Evolutionary conservation across 164 flowering plant genomes (phyloP), one percentile per base, ranked within the genome.

Genomic region (Nymphaea colorata): DNA sequence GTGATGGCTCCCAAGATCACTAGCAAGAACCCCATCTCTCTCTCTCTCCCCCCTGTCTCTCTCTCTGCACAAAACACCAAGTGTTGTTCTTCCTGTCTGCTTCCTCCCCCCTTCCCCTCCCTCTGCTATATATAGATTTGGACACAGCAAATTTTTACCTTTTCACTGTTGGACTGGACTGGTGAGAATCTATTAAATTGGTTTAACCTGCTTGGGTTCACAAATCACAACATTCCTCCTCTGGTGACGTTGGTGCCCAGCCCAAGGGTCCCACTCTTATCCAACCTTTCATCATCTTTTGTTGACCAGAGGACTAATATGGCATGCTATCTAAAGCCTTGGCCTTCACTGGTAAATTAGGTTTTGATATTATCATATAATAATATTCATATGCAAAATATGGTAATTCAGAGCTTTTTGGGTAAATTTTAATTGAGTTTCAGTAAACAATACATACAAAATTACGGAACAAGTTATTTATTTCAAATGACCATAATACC

Each of bases 21-120:
- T 67, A 81, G 43, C 65, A 85, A 79, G 71, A 81, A 78, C 57
- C 84, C 88, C 97, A 89, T 89, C 81, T 81, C 74, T 51, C 14
- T 51, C 57, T 51, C 57, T 51, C 57, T 51, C 57, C 5, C 57
- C 36, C 14, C 57, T 51, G 3, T 47, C 55, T 47, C 55, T 47
- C 55, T 47, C 55, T 1, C 36, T 25, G 36, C 36, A 25, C 36
- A 25, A 25, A 25, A 25, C 36, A 25, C 36, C 36, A 25, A 25
- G 36, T 25, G 36, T 25, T 25, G 36, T 25, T 25, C 36, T 25
- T 25, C 36, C 36, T 25, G 36, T 25, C 36, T 76, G 79, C 70
- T 76, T 67, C 68, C 64, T 43, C 57, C 57, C 12, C 8, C 11
- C 3, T 47, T 47, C 3, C 2, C 4, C 55, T 47, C 12, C 55